Base-by-base conservation (phyloP, 1,284 basidiomycete genomes). In the Malassezia psittaci region DNA sequence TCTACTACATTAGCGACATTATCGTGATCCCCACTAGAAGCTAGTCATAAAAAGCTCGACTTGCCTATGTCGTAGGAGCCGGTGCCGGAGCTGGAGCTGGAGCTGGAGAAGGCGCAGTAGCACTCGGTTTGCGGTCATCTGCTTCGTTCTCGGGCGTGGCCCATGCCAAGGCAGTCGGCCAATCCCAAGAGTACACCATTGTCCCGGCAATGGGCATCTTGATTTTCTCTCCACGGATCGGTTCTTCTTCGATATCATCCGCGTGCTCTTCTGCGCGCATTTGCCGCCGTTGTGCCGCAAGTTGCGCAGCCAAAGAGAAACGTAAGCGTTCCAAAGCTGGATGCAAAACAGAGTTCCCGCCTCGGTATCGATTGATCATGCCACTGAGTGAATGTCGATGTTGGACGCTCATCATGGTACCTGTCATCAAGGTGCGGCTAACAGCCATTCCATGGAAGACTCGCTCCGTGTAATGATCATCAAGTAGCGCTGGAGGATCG, bases 401-500 rank as follows among this genome's bases (percentile, higher is more conserved):
- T 55, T 61, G 37, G 53, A 66, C 35, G 45, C 61, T 24, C 64
- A 64, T 6, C 42, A 57, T 52, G 11, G 55, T 51, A 37, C 64
- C 66, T 3, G 61, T 62, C 2, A 71, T 59, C 6, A 67, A 52
- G 38, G 70, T 64, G 40, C 63, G 63, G 33, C 66, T 63, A 10
- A 65, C 69, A 5, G 66, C 63, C 32, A 62, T 49, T 41, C 68
- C 69, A 50, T 72, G 68, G 59, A 67, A 72, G 52, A 72, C 69
- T 5, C 67, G 68, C 50, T 72, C 69, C 2, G 68, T 67, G 39
- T 63, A 64, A 48, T 63, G 63, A 52, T 70, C 68, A 62, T 72
- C 69, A 41, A 69, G 39, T 42, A 72, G 54, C 1, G 69, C 65
- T 5, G 63, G 48, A 10, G 69, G 69, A 37, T 72, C 69, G 24